Evolutionary conservation across 2,329 filamentous ascomycete genomes (phyloP), one percentile per base, ranked within the genome.

Genomic region (Penicillium sp.): DNA sequence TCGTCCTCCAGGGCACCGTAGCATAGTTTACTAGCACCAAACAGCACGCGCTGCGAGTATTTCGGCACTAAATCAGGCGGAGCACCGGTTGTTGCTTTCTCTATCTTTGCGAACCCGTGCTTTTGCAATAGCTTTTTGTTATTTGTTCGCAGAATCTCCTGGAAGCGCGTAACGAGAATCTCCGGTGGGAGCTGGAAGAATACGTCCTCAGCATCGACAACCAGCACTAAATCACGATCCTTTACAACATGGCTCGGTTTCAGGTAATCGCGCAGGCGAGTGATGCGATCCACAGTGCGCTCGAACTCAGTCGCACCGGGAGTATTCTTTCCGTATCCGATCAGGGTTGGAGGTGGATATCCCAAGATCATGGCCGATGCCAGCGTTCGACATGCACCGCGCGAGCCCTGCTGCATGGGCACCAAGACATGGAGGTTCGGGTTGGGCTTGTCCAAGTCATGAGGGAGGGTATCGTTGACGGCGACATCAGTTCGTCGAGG

Each of bases 151-250:
- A 82, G 67, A 15, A 84, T 72, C 14, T 77, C 73, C 59, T 85
- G 82, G 68, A 88, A 89, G 42, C 86, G 80, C 59, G 81, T 74
- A 25, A 89, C 79, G 60, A 89, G 73, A 20, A 88, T 77, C 41
- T 86, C 81, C 2, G 84, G 81, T 0, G 85, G 85, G 2, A 89
- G 74, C 67, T 89, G 87, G 56, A 88, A 84, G 73, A 85, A 84
- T 1, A 85, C 77, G 55, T 89, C 84, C 67, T 84, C 81, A 1
- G 82, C 85, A 66, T 89, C 86, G 6, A 86, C 78, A 45, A 89
- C 77, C 54, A 89, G 71, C 7, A 88, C 79, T 26, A 90, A 70
- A 66, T 89, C 87, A 20, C 83, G 76, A 54, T 85, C 77, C 23
- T 77, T 73, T 18, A 82, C 75, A n/a, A 77, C 67, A 33, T 76